These are phyloP conservation scores for Torrubiella hemipterigena DNA, from an alignment of 2,329 filamentous ascomycete species.

Conservation along the genomic window DNA sequence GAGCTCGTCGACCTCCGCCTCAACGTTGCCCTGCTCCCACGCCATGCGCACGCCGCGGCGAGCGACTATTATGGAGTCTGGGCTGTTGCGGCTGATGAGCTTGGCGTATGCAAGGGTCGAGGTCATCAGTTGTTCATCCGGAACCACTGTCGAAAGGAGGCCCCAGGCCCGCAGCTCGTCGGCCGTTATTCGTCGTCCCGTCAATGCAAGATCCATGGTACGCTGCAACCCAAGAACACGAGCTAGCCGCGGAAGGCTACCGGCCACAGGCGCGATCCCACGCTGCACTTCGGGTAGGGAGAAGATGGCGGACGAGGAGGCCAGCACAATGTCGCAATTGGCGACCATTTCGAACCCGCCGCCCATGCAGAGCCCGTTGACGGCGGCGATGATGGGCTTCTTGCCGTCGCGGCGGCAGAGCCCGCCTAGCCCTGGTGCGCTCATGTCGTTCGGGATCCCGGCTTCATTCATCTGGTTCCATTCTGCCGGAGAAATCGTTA, in stretches of 20 bases:
- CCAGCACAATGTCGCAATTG: slow-evolving; percentile 60
- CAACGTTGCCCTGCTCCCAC: slow-evolving; percentile 54
- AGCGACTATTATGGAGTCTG: slow-evolving; percentile 59
- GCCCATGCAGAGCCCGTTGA: slow-evolving; percentile 61
- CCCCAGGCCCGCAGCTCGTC: slow-evolving; percentile 18
- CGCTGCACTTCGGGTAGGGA: slow-evolving; percentile 58
- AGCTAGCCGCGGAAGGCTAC: slow-evolving; percentile 53
- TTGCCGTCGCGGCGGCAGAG: slow-evolving; percentile 51
- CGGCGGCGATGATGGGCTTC: slow-evolving; percentile 63
- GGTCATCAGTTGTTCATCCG: slow-evolving; percentile 28
- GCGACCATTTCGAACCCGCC: slow-evolving; percentile 64
- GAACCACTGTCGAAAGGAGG: slow-evolving; percentile 14
- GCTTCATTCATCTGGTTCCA: slow-evolving; percentile 2
- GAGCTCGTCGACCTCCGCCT: slow-evolving; percentile 28
- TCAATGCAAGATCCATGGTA: slow-evolving; percentile 56
- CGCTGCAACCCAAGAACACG: slow-evolving; percentile 51
- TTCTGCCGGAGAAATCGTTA: neutral
- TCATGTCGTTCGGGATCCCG: slow-evolving; percentile 1
- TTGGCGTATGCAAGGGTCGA: slow-evolving; percentile 46
- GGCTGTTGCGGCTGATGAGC: slow-evolving; percentile 51
- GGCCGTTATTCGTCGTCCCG: slow-evolving; percentile 44
- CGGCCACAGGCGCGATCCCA: slow-evolving; percentile 58
- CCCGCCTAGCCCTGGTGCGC: slow-evolving; percentile 34
- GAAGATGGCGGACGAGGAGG: slow-evolving; percentile 42
- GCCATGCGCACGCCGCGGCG: slow-evolving; percentile 56